Evolutionary conservation across 192 early-diverging fungal genomes (phyloP), one percentile per base, ranked within the genome.

Genomic region (Coemansia sp.): DNA sequence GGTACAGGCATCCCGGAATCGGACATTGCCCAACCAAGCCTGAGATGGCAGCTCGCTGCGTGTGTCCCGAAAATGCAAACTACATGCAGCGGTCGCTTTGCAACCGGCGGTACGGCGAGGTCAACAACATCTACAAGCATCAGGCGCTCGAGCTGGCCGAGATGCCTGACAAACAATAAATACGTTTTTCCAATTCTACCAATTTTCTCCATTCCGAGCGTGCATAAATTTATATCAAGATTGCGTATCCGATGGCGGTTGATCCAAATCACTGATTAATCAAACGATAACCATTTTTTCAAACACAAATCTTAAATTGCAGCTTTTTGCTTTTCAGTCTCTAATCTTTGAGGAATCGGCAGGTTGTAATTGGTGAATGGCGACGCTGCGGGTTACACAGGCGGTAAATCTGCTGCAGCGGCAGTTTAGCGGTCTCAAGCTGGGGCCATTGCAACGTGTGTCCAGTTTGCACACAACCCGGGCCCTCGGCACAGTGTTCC

Each of bases 11-110:
- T 54, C 82, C 83, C 21, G 70, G 76, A 29, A 82, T 86, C 59
- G 75, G 79, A 53, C 89, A 92, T 65, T 94, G 92, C 72, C 89
- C 91, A 1, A 76, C 78, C 37, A 78, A 86, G 39, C 66, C 67
- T 14, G 57, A 38, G 29, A 82, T 82, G 73, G 67, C 51, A 15
- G 39, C 64, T 50, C 67, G 68, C 52, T 82, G 79, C 67, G 63
- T 82, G 14, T 82, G 79, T 67, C 66, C 72, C n/a, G 59, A 56
- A 1, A 55, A 21, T 1, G 62, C 59, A 56, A 19, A 72, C 12
- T 80, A 80, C 57, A 81, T 73, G n/a, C 75, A 75, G 23, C 69
- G 79, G 62, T 67, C 72, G 14, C 22, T 66, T 39, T 81, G 78
- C 50, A 67, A 65, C 19, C 65, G 66, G 12, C 39, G 72, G 24